phyloP scores from a whole-genome alignment of 306 rosid species.

The Erythrophleum fordii region DNA sequence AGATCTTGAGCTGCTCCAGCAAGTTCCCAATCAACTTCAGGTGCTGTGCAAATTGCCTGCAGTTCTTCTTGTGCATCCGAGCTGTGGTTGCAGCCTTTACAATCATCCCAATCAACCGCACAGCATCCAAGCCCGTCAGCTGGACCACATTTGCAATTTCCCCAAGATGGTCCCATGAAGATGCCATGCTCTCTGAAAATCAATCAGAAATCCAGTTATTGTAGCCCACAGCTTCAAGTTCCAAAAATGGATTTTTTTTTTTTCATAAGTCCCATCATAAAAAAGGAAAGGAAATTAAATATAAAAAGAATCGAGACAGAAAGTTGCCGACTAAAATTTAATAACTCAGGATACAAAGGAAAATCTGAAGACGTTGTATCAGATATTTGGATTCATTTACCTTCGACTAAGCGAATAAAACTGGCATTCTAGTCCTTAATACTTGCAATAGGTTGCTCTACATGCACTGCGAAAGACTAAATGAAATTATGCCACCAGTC shows the following conservation, averaged over 20 bases:
- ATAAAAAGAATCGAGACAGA: background rate
- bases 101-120: constrained; percentile 76
- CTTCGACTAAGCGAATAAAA: constrained; percentile 30
- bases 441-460: constrained; percentile 21
- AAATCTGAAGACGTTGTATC: background rate
- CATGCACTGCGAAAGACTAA: background rate
- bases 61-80: constrained; percentile 91
- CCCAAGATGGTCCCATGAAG: constrained; percentile 81
- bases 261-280: constrained; percentile 7
- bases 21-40: constrained; percentile 91
- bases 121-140: constrained; percentile 87
- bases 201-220: constrained; percentile 35
- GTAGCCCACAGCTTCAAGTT: constrained; percentile 10
- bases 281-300: background rate
- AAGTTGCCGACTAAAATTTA: background rate
- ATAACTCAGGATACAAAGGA: background rate
- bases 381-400: constrained; percentile 7
- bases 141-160: constrained; percentile 88
- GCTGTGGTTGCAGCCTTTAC: constrained; percentile 92
- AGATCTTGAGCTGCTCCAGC: constrained; percentile 94
- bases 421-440: background rate
- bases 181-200: constrained; percentile 57
- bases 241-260: constrained; percentile 3
- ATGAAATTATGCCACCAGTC: background rate
- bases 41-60: constrained; percentile 91